Evolutionary conservation across 306 rosid species (phyloP).

Genomic region (Quercus variabilis): DNA sequence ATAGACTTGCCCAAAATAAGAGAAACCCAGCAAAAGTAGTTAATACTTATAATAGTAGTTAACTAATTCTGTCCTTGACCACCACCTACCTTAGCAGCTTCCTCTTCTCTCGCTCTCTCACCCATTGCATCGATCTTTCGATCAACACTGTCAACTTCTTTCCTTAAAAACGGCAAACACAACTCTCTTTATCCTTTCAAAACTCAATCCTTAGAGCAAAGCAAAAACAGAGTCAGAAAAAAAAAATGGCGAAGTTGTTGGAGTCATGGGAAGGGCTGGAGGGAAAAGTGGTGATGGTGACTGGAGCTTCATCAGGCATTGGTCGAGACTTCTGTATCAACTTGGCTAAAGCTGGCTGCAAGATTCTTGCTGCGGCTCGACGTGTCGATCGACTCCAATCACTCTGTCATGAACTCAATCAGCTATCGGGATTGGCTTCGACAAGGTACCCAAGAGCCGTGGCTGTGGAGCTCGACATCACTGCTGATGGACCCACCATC

Average conservation of each 20-base stretch:
- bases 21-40: too few species aligned
- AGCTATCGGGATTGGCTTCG: background rate
- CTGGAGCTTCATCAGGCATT: conserved; percentile 84
- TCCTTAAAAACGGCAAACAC: fast-evolving
- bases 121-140: too few species aligned
- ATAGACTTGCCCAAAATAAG: too few species aligned
- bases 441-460: background rate
- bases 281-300: conserved; percentile 77
- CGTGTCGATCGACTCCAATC: conserved; percentile 55
- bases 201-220: too few species aligned
- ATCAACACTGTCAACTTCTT: too few species aligned
- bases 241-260: background rate
- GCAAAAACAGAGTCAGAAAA: too few species aligned
- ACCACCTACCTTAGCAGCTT: too few species aligned
- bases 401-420: conserved; percentile 54
- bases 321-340: conserved; percentile 69
- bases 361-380: conserved; percentile 64
- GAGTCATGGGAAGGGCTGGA: conserved; percentile 55
- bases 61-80: too few species aligned
- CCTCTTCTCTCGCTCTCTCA: too few species aligned
- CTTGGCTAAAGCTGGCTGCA: conserved; percentile 64
- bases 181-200: too few species aligned
- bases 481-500: conserved; percentile 45
- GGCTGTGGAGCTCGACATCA: conserved; percentile 64
- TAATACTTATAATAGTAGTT: too few species aligned